Percentiles rank a stretch among this genome's conserved stretches.
These are phyloP conservation scores for Alternaria solani DNA, from an alignment of 2,329 filamentous ascomycete species.

Conservation along the genomic window DNA sequence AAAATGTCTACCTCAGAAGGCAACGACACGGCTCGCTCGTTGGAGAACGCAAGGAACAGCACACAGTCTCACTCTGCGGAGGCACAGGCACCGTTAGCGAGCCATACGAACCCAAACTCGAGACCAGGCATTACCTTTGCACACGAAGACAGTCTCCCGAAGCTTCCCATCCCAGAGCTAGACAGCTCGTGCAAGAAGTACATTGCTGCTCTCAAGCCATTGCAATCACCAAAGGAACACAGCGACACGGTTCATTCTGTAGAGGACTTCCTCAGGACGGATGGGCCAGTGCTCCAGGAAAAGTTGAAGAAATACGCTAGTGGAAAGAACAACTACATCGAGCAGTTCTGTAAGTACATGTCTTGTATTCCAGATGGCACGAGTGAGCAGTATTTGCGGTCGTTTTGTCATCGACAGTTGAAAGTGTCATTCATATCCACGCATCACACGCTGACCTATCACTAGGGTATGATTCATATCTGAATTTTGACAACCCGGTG, in stretches of 20 bases:
- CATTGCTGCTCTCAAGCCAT: conserved; percentile 76
- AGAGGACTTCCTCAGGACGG: conserved; percentile 79
- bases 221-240: conserved; percentile 83
- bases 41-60: conserved; percentile 63
- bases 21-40: conserved; percentile 53
- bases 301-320: conserved; percentile 89
- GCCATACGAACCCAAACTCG: conserved; percentile 61
- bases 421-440: conserved; percentile 9
- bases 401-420: conserved; percentile 15
- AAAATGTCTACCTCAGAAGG: conserved; percentile 50
- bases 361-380: neutral
- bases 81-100: conserved; percentile 57
- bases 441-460: conserved; percentile 31
- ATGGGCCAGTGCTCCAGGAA: conserved; percentile 86
- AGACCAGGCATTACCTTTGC: conserved; percentile 86
- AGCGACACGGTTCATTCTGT: conserved; percentile 82
- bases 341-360: conserved; percentile 86
- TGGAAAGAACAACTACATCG: conserved; percentile 94
- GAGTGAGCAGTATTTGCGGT: neutral
- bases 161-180: conserved; percentile 90
- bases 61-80: conserved; percentile 58
- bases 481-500: conserved; percentile 97
- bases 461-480: conserved; percentile 95
- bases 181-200: conserved; percentile 81
- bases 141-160: conserved; percentile 85